phyloP scores from a whole-genome alignment of 2,329 filamentous ascomycete species.

The Parafenestella ontariensis region DNA sequence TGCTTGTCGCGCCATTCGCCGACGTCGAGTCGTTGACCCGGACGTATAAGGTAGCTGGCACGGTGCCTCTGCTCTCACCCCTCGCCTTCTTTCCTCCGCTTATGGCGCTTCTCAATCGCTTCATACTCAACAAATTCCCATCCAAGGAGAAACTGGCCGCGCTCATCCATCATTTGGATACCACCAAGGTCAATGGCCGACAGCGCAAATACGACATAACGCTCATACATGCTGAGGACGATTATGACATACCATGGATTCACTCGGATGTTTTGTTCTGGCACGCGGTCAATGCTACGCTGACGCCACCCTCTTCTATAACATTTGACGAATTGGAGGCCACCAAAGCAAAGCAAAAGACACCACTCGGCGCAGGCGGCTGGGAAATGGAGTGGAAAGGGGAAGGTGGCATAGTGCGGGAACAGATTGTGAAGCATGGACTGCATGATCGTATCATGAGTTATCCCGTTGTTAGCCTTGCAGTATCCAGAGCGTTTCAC shows the following conservation, averaged over 20 bases:
- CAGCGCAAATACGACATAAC: conserved; percentile 54
- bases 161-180: conserved; percentile 49
- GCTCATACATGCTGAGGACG: conserved; percentile 61
- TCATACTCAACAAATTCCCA: conserved; percentile 60
- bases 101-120: conserved; percentile 53
- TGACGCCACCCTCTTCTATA: conserved; percentile 37
- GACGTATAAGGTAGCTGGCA: conserved; percentile 65
- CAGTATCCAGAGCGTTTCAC: conserved; percentile 58
- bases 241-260: conserved; percentile 59
- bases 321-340: conserved; percentile 55
- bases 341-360: conserved; percentile 51
- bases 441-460: conserved; percentile 66
- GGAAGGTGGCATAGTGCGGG: conserved; percentile 57
- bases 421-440: conserved; percentile 64
- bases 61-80: conserved; percentile 62
- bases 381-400: conserved; percentile 59
- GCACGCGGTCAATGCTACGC: conserved; percentile 62
- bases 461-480: conserved; percentile 61
- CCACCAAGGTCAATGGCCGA: conserved; percentile 37
- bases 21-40: conserved; percentile 62
- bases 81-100: conserved; percentile 56
- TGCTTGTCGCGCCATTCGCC: conserved; percentile 65
- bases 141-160: conserved; percentile 58
- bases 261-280: conserved; percentile 62
- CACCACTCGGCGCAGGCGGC: conserved; percentile 57